A percentile compares a stretch with the other conserved stretches of the same genome.
Evolutionary conservation across 345 rosid species (phyloP).

Genomic region (Pistacia integerrima): DNA sequence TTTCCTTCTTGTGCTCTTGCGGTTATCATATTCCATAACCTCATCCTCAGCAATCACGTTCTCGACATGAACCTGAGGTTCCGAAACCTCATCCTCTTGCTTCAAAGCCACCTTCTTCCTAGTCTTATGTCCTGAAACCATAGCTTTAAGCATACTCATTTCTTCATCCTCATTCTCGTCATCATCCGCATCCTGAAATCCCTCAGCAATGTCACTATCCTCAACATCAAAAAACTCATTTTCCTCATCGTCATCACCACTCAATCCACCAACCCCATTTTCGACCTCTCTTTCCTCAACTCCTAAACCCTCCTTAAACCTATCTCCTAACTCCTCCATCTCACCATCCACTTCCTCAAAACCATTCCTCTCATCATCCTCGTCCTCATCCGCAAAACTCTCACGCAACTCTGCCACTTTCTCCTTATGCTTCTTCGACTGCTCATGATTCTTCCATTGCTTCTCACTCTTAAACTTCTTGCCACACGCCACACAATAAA

Average conservation of each 20-base stretch:
- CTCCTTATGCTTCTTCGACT: conserved; percentile 97
- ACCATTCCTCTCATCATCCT: conserved; percentile 35
- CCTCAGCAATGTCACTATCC: conserved; percentile 32
- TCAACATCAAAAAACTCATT: conserved; percentile 30
- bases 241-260: conserved; percentile 16
- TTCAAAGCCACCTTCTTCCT: conserved; percentile 38
- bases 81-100: conserved; percentile 31
- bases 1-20: conserved; percentile 53
- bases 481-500: conserved; percentile 83
- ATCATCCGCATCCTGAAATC: conserved; percentile 15
- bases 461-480: conserved; percentile 94
- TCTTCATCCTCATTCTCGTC: conserved; percentile 45
- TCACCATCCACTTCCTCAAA: conserved; percentile 34
- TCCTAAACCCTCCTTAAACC: conserved; percentile 44
- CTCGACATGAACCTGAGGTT: conserved; percentile 31
- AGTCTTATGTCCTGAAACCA: conserved; percentile 56
- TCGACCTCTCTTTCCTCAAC: conserved; percentile 30
- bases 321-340: conserved; percentile 47
- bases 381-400: conserved; percentile 53
- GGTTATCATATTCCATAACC: conserved; percentile 41
- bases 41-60: conserved; percentile 41
- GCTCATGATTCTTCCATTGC: conserved; percentile 98
- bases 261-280: conserved; percentile 15
- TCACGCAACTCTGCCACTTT: conserved; percentile 79
- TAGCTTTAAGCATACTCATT: conserved; percentile 64